These are phyloP conservation scores for Penicillium diatomitis DNA, from an alignment of 495 filamentous ascomycete species.

Conservation along the genomic window DNA sequence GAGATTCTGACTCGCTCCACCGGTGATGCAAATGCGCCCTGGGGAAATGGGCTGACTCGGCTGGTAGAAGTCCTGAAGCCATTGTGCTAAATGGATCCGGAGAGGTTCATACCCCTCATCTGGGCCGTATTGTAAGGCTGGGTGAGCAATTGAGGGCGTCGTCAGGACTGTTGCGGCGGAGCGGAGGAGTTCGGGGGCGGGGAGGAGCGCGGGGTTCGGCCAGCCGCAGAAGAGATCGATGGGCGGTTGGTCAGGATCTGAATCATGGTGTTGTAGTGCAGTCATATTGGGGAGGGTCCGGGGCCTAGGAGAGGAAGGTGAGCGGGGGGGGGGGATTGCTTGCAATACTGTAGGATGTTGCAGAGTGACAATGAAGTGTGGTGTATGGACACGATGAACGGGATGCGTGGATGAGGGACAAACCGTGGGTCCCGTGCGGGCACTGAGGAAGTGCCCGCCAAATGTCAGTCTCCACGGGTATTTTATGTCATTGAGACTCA, in stretches of 20 bases:
- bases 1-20: slow-evolving; percentile 70
- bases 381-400: too few relatives aligned
- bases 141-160: slow-evolving; percentile 42
- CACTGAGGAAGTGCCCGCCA: too few relatives aligned
- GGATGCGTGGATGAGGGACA: too few relatives aligned
- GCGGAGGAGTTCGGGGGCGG: slow-evolving; percentile 43
- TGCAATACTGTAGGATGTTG: too few relatives aligned
- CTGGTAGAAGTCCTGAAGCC: slow-evolving; percentile 58
- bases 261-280: slow-evolving; percentile 3
- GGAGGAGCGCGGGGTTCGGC: slow-evolving; percentile 64
- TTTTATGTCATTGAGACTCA: too few relatives aligned
- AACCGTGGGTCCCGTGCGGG: too few relatives aligned
- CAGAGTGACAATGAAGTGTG: too few relatives aligned
- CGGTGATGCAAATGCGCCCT: slow-evolving; percentile 68
- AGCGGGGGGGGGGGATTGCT: too few relatives aligned
- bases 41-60: slow-evolving; percentile 29
- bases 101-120: slow-evolving; percentile 65
- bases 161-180: slow-evolving; percentile 50
- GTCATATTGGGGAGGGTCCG: not conserved
- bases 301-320: not conserved
- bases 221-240: slow-evolving; percentile 67
- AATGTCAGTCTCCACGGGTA: too few relatives aligned
- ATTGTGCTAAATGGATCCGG: slow-evolving; percentile 52
- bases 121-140: slow-evolving; percentile 65
- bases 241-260: not conserved